phyloP scores from a whole-genome alignment of 331 rosid species.

The Erythrophleum ivorense region DNA sequence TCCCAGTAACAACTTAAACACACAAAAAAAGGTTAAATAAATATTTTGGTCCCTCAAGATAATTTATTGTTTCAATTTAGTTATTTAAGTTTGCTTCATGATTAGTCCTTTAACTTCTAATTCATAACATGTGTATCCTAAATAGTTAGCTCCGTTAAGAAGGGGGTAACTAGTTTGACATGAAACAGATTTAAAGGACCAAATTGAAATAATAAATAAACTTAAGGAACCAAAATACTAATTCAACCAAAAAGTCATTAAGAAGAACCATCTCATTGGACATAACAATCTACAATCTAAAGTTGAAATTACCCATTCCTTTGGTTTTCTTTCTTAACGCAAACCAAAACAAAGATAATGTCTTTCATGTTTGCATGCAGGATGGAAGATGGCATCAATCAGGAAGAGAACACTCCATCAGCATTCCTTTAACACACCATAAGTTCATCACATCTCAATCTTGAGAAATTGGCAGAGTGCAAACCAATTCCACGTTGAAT shows the following conservation, averaged over 20 bases:
- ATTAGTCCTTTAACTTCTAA: not conserved
- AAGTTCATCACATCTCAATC: conserved; percentile 20
- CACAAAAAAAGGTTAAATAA: not conserved
- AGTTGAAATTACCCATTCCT: conserved; percentile 20
- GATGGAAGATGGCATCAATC: not conserved
- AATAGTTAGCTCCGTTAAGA: not conserved
- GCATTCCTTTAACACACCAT: not conserved
- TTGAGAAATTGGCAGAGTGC: not conserved
- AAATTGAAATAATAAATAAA: not conserved
- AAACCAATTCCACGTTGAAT: conserved; percentile 2
- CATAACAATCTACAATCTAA: not conserved
- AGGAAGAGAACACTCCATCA: conserved; percentile 21
- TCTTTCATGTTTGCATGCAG: conserved; percentile 19
- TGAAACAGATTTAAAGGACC: not conserved
- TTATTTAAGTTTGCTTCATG: not conserved
- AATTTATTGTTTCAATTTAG: not conserved
- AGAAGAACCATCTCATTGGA: conserved; percentile 21
- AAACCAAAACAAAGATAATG: conserved; percentile 6
- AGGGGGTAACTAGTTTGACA: not conserved
- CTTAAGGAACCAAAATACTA: not conserved
- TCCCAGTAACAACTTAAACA: not conserved
- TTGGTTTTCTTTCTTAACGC: conserved; percentile 5
- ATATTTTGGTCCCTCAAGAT: too few species aligned
- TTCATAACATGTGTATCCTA: not conserved
- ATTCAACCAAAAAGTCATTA: not conserved